Conservation (phyloP, 2,329 filamentous ascomycete species). For the Colletotrichum sp. region DNA sequence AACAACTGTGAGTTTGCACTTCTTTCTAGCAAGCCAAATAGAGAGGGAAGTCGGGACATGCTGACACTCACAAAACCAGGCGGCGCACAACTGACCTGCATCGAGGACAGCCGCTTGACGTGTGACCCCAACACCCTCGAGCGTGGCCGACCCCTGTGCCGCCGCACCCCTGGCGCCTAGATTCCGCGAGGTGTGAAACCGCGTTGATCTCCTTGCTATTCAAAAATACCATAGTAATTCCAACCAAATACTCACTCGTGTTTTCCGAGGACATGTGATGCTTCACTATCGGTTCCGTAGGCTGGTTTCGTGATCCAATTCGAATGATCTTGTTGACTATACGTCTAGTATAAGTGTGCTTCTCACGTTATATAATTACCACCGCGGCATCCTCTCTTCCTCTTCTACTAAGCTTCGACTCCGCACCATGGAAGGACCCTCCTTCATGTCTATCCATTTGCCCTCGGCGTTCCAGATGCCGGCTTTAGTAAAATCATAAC, state of each 20-base stretch:
- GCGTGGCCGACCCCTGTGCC: constrained; percentile 33
- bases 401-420: constrained; percentile 26
- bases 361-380: constrained; percentile 1
- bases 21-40: neutral
- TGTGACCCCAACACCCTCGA: constrained; percentile 31
- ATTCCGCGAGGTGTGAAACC: neutral
- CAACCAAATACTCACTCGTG: neutral
- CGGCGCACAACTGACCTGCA: constrained; percentile 29
- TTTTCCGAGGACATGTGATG: neutral
- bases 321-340: neutral
- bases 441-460: constrained; percentile 69
- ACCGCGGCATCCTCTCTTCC: constrained; percentile 25
- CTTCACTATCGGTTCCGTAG: neutral
- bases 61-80: constrained; percentile 18
- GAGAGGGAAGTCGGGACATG: neutral
- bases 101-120: constrained; percentile 29
- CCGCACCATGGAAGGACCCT: constrained; percentile 59
- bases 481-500: constrained; percentile 77
- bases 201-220: neutral
- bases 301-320: neutral
- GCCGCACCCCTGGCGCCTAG: constrained; percentile 19
- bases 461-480: constrained; percentile 71
- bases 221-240: constrained; percentile 3
- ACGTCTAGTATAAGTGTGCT: neutral
- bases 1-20: constrained; percentile 34